Base-by-base conservation (phyloP, 108 stramenopile species). In the Thalassiosira profunda region DNA sequence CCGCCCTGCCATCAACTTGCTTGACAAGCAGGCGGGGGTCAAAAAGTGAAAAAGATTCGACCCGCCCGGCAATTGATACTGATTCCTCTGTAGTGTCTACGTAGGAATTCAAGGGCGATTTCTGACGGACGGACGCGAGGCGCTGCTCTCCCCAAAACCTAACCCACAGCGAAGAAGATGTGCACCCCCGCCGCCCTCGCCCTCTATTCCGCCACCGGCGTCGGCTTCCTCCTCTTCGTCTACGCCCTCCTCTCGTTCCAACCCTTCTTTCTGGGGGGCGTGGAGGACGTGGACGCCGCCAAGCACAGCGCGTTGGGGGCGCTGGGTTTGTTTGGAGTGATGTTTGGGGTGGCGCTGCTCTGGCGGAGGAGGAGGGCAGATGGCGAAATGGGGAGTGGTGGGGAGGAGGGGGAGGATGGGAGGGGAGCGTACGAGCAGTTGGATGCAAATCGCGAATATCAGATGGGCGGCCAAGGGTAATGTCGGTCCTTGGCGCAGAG, bases 181-280 rank as follows among this genome's bases (percentile, higher is more conserved):
- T 60, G 58, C 58, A 66, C 44, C 62, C 64, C 73, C 37, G 5
- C 15, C 53, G 62, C 61, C 67, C 70, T 67, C 63, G 52, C 49
- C 26, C 70, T 77, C 63, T 77, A 77, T 57, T 77, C 76, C 57
- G 46, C 58, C 57, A 77, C 76, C 7, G 76, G 76, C 29, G 52
- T 53, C 31, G 25, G 64, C 45, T 77, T 77, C 63, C 64, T 70
- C 59, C 36, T 59, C 38, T 80, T 70, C 47, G 79, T 80, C 12
- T 69, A 70, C 44, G 62, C 63, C 63, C 63, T 77, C 63, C 56
- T 77, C 2, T 33, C 70, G 4, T 55, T 70, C n/a, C 76, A 77
- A 65, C 76, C 76, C 24, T 74, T 74, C 41, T 68, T 70, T 26
- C 63, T 80, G n/a, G 34, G 52, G 5, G 79, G 79, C 18, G 62